phyloP scores from a whole-genome alignment of 2,329 filamentous ascomycete species.

The Didymosphaeria variabile region DNA sequence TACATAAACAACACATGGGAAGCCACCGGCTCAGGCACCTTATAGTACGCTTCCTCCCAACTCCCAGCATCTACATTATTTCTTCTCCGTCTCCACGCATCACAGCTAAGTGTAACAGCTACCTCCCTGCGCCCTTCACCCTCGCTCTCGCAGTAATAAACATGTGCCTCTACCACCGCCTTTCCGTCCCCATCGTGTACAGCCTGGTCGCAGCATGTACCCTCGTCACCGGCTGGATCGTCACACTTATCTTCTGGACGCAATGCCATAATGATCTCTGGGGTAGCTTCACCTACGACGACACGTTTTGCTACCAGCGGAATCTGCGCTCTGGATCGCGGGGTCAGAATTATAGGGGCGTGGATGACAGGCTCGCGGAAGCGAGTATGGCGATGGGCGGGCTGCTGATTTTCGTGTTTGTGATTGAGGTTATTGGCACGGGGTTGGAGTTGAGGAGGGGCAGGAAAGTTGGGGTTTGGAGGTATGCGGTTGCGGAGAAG shows the following conservation, averaged over 20 bases:
- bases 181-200: not conserved
- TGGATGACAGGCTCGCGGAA: slow-evolving; percentile 4
- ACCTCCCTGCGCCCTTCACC: slow-evolving; percentile 6
- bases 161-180: not conserved
- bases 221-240: not conserved
- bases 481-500: slow-evolving; percentile 7
- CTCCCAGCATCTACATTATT: too few relatives aligned
- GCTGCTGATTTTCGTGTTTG: not conserved
- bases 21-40: not conserved
- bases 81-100: too few relatives aligned
- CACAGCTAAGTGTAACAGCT: not conserved
- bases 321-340: not conserved
- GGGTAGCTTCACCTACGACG: not conserved
- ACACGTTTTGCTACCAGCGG: slow-evolving; percentile 9
- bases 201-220: not conserved
- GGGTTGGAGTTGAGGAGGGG: not conserved
- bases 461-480: slow-evolving; percentile 1
- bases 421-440: not conserved
- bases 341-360: not conserved
- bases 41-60: not conserved
- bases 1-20: slow-evolving; percentile 1
- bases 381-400: slow-evolving; percentile 3
- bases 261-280: slow-evolving; percentile 11
- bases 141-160: not conserved
- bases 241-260: slow-evolving; percentile 1